phyloP scores from a whole-genome alignment of 2,329 filamentous ascomycete genomes.

The Dothideomycetidae sp. region DNA sequence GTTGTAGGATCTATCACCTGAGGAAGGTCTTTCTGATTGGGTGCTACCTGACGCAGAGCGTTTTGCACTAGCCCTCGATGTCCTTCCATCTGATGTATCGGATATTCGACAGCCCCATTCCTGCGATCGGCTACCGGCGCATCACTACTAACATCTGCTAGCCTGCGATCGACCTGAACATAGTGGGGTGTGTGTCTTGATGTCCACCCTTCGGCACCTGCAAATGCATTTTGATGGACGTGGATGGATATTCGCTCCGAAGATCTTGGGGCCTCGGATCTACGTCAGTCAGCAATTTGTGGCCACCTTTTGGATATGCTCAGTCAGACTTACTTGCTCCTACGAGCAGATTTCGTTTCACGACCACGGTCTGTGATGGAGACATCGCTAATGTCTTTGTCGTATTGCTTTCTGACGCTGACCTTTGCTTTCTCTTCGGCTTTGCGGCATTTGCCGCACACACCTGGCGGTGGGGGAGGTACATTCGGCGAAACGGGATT shows the following conservation, averaged over 20 bases:
- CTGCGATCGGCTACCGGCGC: no score
- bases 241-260: constrained; percentile 8
- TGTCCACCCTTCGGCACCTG: background rate
- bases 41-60: no score
- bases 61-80: no score
- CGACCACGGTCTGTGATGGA: background rate
- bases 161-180: no score
- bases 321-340: constrained; percentile 3
- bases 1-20: no score
- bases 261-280: constrained; percentile 2
- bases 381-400: constrained; percentile 9
- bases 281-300: no score
- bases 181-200: no score
- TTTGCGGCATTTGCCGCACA: constrained; percentile 22
- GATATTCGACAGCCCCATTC: no score
- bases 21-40: no score
- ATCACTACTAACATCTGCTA: no score
- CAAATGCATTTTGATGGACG: constrained; percentile 4
- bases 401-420: constrained; percentile 16
- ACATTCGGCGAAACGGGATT: constrained; percentile 21
- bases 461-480: constrained; percentile 20
- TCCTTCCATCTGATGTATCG: no score
- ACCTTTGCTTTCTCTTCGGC: constrained; percentile 12
- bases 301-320: no score
- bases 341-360: constrained; percentile 1